A percentile compares a stretch with the other conserved stretches of the same genome.
Evolutionary conservation across 2,329 filamentous ascomycete genomes (phyloP).

Genomic region (Sporothrix protearum): DNA sequence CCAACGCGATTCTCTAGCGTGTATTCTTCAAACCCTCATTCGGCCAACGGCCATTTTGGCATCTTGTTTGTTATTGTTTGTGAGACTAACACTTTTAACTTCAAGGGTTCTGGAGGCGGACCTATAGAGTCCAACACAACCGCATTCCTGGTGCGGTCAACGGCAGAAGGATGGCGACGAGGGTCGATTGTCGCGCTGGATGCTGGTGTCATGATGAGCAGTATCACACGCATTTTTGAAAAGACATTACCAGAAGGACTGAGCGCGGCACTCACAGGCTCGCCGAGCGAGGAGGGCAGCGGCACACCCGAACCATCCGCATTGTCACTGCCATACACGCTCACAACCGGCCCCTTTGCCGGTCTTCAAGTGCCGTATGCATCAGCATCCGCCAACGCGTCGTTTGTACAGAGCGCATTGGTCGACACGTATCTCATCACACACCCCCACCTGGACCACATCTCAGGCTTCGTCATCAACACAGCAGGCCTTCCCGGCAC

Average conservation of each 20-base stretch:
- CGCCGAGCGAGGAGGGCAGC: conserved; percentile 19
- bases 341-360: conserved; percentile 70
- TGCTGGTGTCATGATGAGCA: conserved; percentile 82
- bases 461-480: conserved; percentile 88
- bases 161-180: conserved; percentile 72
- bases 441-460: conserved; percentile 94
- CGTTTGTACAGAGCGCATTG: conserved; percentile 72
- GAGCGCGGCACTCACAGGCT: conserved; percentile 27
- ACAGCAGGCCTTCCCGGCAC: conserved; percentile 80
- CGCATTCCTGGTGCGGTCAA: conserved; percentile 80
- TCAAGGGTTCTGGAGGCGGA: conserved; percentile 81
- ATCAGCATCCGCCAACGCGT: conserved; percentile 71
- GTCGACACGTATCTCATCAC: conserved; percentile 90
- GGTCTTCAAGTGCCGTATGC: conserved; percentile 68
- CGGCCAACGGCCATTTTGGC: background rate
- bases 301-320: conserved; percentile 23
- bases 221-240: conserved; percentile 77
- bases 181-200: conserved; percentile 89
- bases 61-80: background rate
- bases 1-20: background rate
- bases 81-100: conserved; percentile 21
- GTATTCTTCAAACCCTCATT: background rate
- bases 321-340: conserved; percentile 49
- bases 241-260: conserved; percentile 43
- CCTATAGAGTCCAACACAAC: conserved; percentile 88